These are phyloP conservation scores for Neurospora sp. DNA, from an alignment of 495 filamentous ascomycete genomes.

Conservation along the genomic window DNA sequence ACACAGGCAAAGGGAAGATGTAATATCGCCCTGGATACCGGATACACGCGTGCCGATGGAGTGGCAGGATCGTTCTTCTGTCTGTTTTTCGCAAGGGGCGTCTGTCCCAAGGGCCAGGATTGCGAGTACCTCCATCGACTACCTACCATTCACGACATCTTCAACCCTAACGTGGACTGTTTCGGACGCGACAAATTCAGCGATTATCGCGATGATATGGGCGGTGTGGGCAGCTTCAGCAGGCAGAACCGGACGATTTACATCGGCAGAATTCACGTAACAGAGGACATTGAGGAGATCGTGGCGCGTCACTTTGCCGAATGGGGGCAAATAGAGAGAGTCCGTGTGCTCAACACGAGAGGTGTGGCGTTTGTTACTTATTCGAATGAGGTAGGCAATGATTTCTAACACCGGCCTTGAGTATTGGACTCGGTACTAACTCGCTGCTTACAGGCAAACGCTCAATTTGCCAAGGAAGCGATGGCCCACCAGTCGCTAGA, in stretches of 20 bases:
- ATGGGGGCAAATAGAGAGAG: conserved; percentile 86
- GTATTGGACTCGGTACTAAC: not conserved
- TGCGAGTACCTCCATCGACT: conserved; percentile 92
- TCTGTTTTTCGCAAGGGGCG: conserved; percentile 65
- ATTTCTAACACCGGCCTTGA: not conserved
- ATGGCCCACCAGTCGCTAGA: conserved; percentile 77
- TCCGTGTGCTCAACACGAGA: conserved; percentile 77
- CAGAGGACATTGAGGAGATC: conserved; percentile 97
- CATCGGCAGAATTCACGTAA: conserved; percentile 85
- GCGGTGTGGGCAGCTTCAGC: conserved; percentile 83
- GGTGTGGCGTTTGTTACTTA: conserved; percentile 93
- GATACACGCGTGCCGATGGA: conserved; percentile 83
- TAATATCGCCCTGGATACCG: conserved; percentile 69
- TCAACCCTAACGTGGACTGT: conserved; percentile 82
- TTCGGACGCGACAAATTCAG: conserved; percentile 83
- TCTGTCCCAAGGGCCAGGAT: conserved; percentile 78
- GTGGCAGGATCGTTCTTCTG: conserved; percentile 74
- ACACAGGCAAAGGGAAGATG: conserved; percentile 62
- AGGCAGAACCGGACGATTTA: conserved; percentile 90
- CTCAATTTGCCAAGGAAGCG: conserved; percentile 84
- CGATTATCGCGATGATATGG: conserved; percentile 94
- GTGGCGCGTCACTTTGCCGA: conserved; percentile 87
- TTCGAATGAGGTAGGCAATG: conserved; percentile 48
- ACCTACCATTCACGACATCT: conserved; percentile 72
- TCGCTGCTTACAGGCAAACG: conserved; percentile 52